Conservation (phyloP, 2,329 filamentous ascomycete species). For the Gnomoniopsis smithogilvyi region DNA sequence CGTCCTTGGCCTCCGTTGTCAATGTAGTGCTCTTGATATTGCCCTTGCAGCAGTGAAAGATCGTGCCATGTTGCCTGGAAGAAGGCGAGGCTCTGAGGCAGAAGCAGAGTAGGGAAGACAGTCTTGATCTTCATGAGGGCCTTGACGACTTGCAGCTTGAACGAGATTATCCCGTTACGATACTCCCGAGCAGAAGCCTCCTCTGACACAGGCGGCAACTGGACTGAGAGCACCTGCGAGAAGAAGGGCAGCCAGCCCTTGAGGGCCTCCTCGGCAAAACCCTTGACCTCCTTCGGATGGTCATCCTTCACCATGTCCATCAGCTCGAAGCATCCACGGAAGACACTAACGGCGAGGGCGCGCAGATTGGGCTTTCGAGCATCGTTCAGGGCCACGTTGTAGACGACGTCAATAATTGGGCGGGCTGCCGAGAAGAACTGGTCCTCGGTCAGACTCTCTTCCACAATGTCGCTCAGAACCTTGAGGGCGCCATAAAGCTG, state of each 20-base stretch:
- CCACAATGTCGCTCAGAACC: slow-evolving; percentile 84
- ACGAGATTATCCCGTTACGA: slow-evolving; percentile 78
- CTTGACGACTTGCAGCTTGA: slow-evolving; percentile 94
- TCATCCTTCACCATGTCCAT: slow-evolving; percentile 97
- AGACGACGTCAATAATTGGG: slow-evolving; percentile 80
- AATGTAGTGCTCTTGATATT: slow-evolving; percentile 83
- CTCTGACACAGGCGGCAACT: slow-evolving; percentile 65
- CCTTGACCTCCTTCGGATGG: slow-evolving; percentile 79
- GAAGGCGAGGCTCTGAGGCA: slow-evolving; percentile 76
- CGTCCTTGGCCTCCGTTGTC: slow-evolving; percentile 81
- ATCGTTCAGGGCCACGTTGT: slow-evolving; percentile 75
- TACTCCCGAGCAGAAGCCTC: slow-evolving; percentile 54
- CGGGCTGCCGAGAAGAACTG: slow-evolving; percentile 91
- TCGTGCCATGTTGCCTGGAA: slow-evolving; percentile 92
- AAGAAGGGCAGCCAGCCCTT: slow-evolving; percentile 89
- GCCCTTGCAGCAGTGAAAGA: slow-evolving; percentile 66
- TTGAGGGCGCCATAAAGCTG: slow-evolving; percentile 88
- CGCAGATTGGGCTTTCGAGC: slow-evolving; percentile 72
- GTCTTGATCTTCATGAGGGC: slow-evolving; percentile 84
- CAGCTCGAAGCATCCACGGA: slow-evolving; percentile 88
- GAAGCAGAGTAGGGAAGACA: slow-evolving; percentile 78
- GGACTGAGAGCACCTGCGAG: slow-evolving; percentile 70
- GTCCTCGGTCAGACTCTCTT: slow-evolving; percentile 88
- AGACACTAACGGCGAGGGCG: slow-evolving; percentile 84
- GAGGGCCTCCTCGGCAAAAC: slow-evolving; percentile 84